phyloP scores from a whole-genome alignment of 768 basidiomycete species.

The Hydnomerulius pinastri region DNA sequence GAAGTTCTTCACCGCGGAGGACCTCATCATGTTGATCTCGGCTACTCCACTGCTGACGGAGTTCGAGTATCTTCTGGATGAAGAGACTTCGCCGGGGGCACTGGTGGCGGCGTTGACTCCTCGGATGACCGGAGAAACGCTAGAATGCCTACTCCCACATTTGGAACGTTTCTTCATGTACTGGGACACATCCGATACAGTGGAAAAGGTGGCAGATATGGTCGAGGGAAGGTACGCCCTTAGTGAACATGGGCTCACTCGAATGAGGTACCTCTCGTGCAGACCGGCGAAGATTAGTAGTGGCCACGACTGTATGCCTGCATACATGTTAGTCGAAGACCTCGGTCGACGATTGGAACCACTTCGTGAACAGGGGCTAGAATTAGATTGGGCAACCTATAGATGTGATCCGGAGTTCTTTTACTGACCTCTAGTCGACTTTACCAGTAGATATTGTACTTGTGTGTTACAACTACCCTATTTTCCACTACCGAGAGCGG shows the following conservation, averaged over 20 bases:
- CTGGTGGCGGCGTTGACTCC: slow-evolving; percentile 27
- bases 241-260: slow-evolving; percentile 10
- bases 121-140: not conserved
- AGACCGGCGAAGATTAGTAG: slow-evolving; percentile 15
- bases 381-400: slow-evolving; percentile 24
- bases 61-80: slow-evolving; percentile 26
- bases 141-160: slow-evolving; percentile 18
- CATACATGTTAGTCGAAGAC: slow-evolving; percentile 13
- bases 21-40: slow-evolving; percentile 15
- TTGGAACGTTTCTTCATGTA: slow-evolving; percentile 21
- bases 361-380: slow-evolving; percentile 18
- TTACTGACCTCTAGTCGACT: too few species aligned
- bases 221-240: slow-evolving; percentile 22
- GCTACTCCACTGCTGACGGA: slow-evolving; percentile 21
- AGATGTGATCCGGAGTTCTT: slow-evolving; percentile 21
- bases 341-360: slow-evolving; percentile 20
- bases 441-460: too few species aligned
- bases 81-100: slow-evolving; percentile 17
- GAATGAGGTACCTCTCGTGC: slow-evolving; percentile 20
- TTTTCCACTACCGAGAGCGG: too few species aligned
- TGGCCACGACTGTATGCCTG: slow-evolving; percentile 18
- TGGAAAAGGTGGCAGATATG: slow-evolving; percentile 26
- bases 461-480: too few species aligned
- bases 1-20: slow-evolving; percentile 14
- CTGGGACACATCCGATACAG: slow-evolving; percentile 28